Conservation (phyloP, 441 rosid species). For the Geranium incanum region DNA sequence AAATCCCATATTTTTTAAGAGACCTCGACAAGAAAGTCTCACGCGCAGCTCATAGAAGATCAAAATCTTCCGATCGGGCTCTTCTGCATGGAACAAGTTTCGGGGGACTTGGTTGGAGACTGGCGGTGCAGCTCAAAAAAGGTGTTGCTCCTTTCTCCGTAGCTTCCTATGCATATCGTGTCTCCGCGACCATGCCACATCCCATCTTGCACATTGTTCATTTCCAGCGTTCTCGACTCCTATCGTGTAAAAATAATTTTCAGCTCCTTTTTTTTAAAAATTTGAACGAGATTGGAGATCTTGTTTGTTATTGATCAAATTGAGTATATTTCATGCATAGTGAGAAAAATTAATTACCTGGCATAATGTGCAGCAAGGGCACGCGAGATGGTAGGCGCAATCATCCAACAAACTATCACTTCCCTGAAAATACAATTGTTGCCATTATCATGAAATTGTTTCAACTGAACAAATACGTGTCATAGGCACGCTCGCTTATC, state of each 20-base stretch:
- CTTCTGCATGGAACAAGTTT: constrained; percentile 30
- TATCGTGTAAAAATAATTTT: constrained; percentile 22
- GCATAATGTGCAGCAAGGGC: constrained; percentile 71
- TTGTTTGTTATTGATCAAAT: not conserved
- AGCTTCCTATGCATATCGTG: constrained; percentile 59
- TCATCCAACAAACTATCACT: constrained; percentile 66
- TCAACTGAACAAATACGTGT: not conserved
- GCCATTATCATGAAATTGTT: too few species aligned
- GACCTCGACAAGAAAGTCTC: too few species aligned
- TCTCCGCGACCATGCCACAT: constrained; percentile 94
- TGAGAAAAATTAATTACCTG: constrained; percentile 41
- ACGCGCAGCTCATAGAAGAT: not conserved
- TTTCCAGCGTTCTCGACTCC: constrained; percentile 90
- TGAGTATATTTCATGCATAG: not conserved
- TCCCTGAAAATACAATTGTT: constrained; percentile 36
- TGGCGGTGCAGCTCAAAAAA: constrained; percentile 40
- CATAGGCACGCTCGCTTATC: not conserved
- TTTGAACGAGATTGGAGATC: not conserved
- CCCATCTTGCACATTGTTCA: constrained; percentile 89
- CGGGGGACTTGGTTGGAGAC: constrained; percentile 38
- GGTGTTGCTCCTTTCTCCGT: constrained; percentile 48
- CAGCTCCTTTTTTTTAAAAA: not conserved
- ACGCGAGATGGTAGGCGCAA: constrained; percentile 58
- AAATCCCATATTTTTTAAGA: too few species aligned
- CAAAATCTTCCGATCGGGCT: constrained; percentile 6